phyloP scores from a whole-genome alignment of 768 basidiomycete species.

The Pleurotus eryngii region DNA sequence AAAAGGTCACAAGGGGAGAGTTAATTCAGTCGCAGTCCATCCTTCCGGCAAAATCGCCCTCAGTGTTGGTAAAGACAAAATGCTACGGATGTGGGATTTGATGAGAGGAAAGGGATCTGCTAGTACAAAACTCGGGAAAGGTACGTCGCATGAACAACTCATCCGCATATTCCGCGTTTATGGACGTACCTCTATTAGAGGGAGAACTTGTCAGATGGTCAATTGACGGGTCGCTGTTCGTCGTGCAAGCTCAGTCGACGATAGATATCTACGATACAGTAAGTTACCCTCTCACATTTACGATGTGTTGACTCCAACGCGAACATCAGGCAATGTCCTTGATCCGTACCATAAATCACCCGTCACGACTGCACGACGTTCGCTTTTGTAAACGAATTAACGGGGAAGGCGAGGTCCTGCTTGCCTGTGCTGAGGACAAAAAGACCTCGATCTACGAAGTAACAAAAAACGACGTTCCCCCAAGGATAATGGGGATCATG shows the following conservation, averaged over 20 bases:
- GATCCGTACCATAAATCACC: conserved; percentile 68
- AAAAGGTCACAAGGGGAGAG: conserved; percentile 91
- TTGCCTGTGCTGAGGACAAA: conserved; percentile 89
- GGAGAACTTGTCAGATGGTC: conserved; percentile 94
- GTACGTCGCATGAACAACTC: conserved; percentile 34
- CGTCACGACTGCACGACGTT: conserved; percentile 82
- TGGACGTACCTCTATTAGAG: conserved; percentile 44
- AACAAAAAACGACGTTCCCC: conserved; percentile 40
- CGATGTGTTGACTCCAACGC: background rate
- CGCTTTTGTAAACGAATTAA: conserved; percentile 65
- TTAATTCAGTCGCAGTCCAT: conserved; percentile 89
- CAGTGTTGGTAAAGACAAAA: conserved; percentile 87
- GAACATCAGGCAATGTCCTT: conserved; percentile 69
- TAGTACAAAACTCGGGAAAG: conserved; percentile 86
- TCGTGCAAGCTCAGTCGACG: conserved; percentile 70
- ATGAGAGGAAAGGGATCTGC: conserved; percentile 91
- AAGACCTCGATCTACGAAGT: conserved; percentile 77
- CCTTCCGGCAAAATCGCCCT: conserved; percentile 90
- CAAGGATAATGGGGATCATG: conserved; percentile 66
- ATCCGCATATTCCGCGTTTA: background rate
- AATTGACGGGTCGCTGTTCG: conserved; percentile 69
- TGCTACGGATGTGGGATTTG: conserved; percentile 97
- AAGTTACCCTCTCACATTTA: conserved; percentile 10
- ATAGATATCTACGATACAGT: conserved; percentile 87
- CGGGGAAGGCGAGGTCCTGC: conserved; percentile 62